Evolutionary conservation across 257 asterid species (phyloP), one percentile per base, ranked within the genome.

Genomic region (Nicotiana paniculata): DNA sequence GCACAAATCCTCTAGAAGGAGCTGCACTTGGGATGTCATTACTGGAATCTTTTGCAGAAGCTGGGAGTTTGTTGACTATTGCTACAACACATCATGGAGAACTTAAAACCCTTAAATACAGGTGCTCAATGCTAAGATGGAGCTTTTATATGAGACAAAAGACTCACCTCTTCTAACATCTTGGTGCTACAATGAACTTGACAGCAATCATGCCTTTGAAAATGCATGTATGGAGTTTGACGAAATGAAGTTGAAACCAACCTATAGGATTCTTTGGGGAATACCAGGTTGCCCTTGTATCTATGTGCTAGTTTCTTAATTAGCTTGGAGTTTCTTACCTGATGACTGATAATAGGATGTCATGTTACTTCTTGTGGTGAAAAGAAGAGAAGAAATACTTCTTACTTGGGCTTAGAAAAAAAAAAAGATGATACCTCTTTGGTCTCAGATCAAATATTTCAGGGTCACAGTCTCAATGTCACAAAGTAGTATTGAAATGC

Each of bases 141-240:
- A 85, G 51, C 79, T 33, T 81, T 84, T 28, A 12, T 53, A 81
- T 65, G 79, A 35, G 66, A 67, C 77, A n/a, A 32, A 77, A 82
- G 51, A 62, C 62, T 67, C 65, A 59, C 66, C 28, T 81, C 77
- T 82, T 76, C 75, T 85, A 82, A 86, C 85, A 80, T 68, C 82
- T 74, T 57, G 82, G 79, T 63, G 61, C 64, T 81, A 53, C 85
- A 83, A 82, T 82, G 70, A 90, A 86, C 54, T 65, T 67, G 67
- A 78, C 97, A 96, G 99, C 88, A 92, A 93, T 72, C 65, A 83
- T 82, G 95, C 93, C 80, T 96, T 96, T 64, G 98, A 94, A 86
- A 96, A 94, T 93, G 99, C 99, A 39, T 93, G 98, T 82, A 91
- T 96, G 98, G 99, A 96, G 89, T 96, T 93, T 67, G 99, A 94